phyloP scores from a whole-genome alignment of 1,284 basidiomycete species.

The Meira nashicola region DNA sequence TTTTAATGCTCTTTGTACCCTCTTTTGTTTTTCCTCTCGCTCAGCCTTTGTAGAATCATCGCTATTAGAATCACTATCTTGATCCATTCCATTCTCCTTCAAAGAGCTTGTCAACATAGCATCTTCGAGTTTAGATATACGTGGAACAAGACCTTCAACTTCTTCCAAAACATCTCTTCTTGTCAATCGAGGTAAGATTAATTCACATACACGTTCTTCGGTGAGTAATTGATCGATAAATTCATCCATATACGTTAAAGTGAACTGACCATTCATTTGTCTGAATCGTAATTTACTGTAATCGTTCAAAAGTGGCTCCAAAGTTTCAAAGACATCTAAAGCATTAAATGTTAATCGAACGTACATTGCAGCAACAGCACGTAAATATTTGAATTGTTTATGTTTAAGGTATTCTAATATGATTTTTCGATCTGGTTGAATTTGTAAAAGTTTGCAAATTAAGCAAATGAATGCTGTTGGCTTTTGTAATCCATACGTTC shows the following conservation, averaged over 20 bases:
- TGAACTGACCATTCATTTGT: constrained; percentile 65
- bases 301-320: constrained; percentile 91
- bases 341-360: constrained; percentile 87
- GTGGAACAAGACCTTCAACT: constrained; percentile 69
- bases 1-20: constrained; percentile 14
- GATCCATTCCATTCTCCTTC: constrained; percentile 2
- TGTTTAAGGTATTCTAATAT: constrained; percentile 87
- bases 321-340: constrained; percentile 81
- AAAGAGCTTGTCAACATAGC: constrained; percentile 60
- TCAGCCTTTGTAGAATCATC: constrained; percentile 24
- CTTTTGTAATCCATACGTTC: constrained; percentile 56
- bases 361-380: constrained; percentile 89
- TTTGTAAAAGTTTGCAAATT: constrained; percentile 85
- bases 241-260: constrained; percentile 82
- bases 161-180: constrained; percentile 85
- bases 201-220: constrained; percentile 91
- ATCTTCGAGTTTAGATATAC: constrained; percentile 67
- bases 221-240: constrained; percentile 77
- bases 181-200: constrained; percentile 83
- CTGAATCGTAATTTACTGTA: constrained; percentile 81
- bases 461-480: constrained; percentile 67
- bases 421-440: constrained; percentile 96
- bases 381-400: constrained; percentile 97
- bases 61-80: constrained; percentile 13
- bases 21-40: constrained; percentile 24